Base-by-base conservation (phyloP, 1,284 basidiomycete genomes). In the Rhodotorula sp. region DNA sequence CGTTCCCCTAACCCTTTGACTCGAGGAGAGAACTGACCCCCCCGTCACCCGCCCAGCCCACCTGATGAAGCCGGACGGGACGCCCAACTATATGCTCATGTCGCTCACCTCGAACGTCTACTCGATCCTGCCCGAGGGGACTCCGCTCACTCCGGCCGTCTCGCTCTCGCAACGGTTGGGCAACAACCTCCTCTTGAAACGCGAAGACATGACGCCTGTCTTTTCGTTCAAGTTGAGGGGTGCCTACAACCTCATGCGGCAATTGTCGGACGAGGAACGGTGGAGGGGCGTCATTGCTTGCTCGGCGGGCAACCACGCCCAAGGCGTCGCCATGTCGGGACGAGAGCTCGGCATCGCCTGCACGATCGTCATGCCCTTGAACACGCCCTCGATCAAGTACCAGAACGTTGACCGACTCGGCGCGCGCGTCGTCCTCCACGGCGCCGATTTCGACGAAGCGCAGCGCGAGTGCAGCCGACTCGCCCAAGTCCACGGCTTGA, bases 191-290 rank as follows among this genome's bases (percentile, higher is more conserved):
- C 93, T 91, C 87, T 87, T 99, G 72, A 99, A 99, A 83, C 87
- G 93, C 47, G 93, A 96, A 81, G 93, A 96, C 79, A 85, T 95
- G 12, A 97, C 99, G 72, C 93, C 97, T 76, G 97, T 99, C 23
- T 99, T 99, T 82, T 93, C 91, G 80, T 99, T 99, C 89, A 99
- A 99, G 81, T 93, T 97, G 68, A 86, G 97, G 14, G 97, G 97
- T 34, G 97, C 97, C 26, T 99, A 97, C 85, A 99, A 99, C 83
- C 92, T 98, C 81, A 99, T 99, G 97, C 92, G 92, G 10, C 88
- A 88, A 81, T 84, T 99, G 58, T 85, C 86, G 16, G 88, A 91
- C 34, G 92, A 94, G 70, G 94, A 98, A 78, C 87, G 94, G 75
- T 93, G 92, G 91, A 96, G 95, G 82, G 97, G 97, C 71, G 97